A percentile compares a stretch with the other conserved stretches of the same genome.
These are phyloP conservation scores for Chenopodium berlandieri DNA, from an alignment of 148 eudicot species.

Conservation along the genomic window DNA sequence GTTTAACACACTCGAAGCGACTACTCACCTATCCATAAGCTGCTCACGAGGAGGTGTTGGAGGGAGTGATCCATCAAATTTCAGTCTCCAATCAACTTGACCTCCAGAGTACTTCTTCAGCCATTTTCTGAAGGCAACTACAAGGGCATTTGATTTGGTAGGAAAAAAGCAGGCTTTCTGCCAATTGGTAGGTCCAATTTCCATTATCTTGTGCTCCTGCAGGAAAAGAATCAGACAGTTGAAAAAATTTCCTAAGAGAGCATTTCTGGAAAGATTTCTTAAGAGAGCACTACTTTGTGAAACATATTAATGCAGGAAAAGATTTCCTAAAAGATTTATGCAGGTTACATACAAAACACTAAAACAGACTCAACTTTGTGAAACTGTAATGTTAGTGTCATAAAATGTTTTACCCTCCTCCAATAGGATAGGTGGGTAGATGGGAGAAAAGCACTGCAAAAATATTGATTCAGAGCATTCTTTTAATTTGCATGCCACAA, in stretches of 20 bases:
- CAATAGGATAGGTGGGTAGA: no score
- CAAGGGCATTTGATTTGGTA: slow-evolving; percentile 71
- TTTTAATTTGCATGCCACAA: neutral
- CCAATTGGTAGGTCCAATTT: slow-evolving; percentile 69
- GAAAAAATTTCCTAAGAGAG: neutral
- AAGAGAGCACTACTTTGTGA: neutral
- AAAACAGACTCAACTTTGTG: no score
- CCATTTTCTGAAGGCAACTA: slow-evolving; percentile 74
- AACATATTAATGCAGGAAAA: neutral
- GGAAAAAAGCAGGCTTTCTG: slow-evolving; percentile 78
- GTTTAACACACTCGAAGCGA: neutral
- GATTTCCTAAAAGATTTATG: no score
- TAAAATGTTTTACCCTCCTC: no score
- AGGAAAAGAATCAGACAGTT: slow-evolving; percentile 3
- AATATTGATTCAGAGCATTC: neutral
- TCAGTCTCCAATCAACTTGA: slow-evolving; percentile 61
- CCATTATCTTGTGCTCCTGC: slow-evolving; percentile 68
- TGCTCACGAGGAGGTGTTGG: slow-evolving; percentile 80
- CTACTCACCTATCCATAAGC: slow-evolving; percentile 67
- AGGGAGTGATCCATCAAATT: slow-evolving; percentile 55
- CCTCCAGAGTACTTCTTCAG: slow-evolving; percentile 63
- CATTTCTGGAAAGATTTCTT: neutral
- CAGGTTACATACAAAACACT: neutral
- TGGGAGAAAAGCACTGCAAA: no score
- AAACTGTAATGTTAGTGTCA: no score